phyloP scores from a whole-genome alignment of 805 yeast species.

The Yamadazyma insecticola region DNA sequence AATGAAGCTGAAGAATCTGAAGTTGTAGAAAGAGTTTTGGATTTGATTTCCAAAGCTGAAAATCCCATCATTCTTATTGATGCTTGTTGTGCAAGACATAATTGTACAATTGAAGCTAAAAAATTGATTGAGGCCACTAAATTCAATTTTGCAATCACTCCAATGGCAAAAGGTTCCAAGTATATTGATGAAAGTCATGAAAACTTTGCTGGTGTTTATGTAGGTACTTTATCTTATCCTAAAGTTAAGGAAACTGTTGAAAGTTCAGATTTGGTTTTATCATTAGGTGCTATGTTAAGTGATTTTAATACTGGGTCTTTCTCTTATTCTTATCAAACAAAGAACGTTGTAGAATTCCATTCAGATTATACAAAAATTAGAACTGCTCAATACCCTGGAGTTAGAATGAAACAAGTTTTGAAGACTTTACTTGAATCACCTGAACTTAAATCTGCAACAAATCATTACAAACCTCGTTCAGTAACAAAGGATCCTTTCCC shows the following conservation, averaged over 20 bases:
- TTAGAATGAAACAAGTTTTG: slow-evolving; percentile 56
- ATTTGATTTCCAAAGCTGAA: slow-evolving; percentile 51
- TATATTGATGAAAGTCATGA: slow-evolving; percentile 63
- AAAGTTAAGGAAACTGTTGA: slow-evolving; percentile 12
- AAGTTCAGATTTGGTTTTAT: slow-evolving; percentile 58
- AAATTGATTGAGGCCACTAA: slow-evolving; percentile 61
- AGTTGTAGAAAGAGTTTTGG: slow-evolving; percentile 37
- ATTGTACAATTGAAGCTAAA: slow-evolving; percentile 58
- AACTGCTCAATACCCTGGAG: slow-evolving; percentile 66
- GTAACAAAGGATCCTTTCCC: slow-evolving; percentile 14
- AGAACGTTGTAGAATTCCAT: slow-evolving; percentile 74
- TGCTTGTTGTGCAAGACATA: slow-evolving; percentile 83
- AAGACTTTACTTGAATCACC: slow-evolving; percentile 15
- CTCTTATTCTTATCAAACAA: slow-evolving; percentile 70
- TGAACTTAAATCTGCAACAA: slow-evolving; percentile 6
- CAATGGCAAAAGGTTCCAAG: slow-evolving; percentile 78
- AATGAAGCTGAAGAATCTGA: slow-evolving; percentile 35
- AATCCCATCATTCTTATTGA: slow-evolving; percentile 78
- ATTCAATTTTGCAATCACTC: slow-evolving; percentile 81
- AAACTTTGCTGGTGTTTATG: slow-evolving; percentile 80
- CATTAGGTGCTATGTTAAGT: slow-evolving; percentile 79
- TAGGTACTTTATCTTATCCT: slow-evolving; percentile 63
- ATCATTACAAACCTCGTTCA: slow-evolving; percentile 9
- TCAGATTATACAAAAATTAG: slow-evolving; percentile 69
- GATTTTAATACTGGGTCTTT: slow-evolving; percentile 91